These are phyloP conservation scores for Alternaria ethzedia DNA, from an alignment of 2,329 filamentous ascomycete species.

Conservation along the genomic window DNA sequence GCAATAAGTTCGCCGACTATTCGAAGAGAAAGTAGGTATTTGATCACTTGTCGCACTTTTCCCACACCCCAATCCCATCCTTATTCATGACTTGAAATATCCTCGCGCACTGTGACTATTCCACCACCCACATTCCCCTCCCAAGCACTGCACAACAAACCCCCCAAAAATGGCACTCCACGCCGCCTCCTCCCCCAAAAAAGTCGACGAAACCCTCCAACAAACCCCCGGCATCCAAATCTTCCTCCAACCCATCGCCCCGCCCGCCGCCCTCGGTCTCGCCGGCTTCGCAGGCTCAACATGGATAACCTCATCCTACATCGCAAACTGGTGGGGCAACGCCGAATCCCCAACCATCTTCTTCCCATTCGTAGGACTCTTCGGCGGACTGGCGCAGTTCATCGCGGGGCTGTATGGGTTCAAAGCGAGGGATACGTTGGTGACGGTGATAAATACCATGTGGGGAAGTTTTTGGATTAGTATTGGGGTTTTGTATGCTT, in stretches of 20 bases:
- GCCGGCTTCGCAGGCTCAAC: background rate
- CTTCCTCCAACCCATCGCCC: background rate
- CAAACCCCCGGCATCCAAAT: slow-evolving; percentile 1
- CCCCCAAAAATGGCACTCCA: background rate
- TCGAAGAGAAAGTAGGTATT: too few relatives aligned
- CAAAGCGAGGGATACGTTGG: background rate
- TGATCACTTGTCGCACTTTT: too few relatives aligned
- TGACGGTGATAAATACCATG: background rate
- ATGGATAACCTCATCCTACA: slow-evolving; percentile 1
- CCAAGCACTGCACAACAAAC: too few relatives aligned
- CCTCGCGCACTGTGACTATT: too few relatives aligned
- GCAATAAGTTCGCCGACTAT: background rate
- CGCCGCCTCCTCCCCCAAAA: background rate
- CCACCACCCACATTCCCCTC: too few relatives aligned
- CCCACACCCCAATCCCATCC: too few relatives aligned
- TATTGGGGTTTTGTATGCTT: background rate
- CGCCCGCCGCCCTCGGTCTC: slow-evolving; percentile 1
- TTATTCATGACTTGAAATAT: too few relatives aligned
- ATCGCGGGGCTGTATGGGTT: background rate
- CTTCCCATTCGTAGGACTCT: background rate
- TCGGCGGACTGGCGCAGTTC: background rate
- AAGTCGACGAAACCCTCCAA: background rate
- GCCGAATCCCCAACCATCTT: background rate
- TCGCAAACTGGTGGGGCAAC: background rate
- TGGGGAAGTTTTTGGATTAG: background rate